phyloP scores from a whole-genome alignment of 1,284 basidiomycete species.

The Cryptococcus sp. region DNA sequence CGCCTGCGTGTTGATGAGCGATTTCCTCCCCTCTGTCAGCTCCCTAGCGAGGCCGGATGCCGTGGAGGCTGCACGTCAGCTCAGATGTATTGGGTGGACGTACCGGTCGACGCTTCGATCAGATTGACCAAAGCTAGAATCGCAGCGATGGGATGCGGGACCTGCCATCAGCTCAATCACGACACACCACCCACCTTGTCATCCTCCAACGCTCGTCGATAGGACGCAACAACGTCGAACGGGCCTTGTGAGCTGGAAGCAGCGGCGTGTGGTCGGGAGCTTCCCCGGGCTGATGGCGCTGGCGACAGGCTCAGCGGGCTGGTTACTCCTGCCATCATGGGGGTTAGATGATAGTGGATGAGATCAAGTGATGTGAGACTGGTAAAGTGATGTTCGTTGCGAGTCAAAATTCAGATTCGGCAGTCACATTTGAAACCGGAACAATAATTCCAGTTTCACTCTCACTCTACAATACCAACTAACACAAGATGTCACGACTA shows the following conservation, averaged over 20 bases:
- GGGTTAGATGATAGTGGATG: background rate
- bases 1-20: conserved; percentile 45
- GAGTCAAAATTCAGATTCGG: background rate
- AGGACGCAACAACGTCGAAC: conserved; percentile 50
- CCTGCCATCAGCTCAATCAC: conserved; percentile 12
- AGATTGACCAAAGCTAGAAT: conserved; percentile 52
- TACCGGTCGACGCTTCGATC: conserved; percentile 52
- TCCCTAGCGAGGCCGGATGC: conserved; percentile 49
- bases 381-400: conserved; percentile 6
- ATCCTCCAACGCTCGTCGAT: conserved; percentile 44
- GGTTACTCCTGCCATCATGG: conserved; percentile 11
- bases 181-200: conserved; percentile 39
- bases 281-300: conserved; percentile 9
- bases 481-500: background rate
- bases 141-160: conserved; percentile 54
- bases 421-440: background rate
- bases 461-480: background rate
- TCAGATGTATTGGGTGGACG: conserved; percentile 4
- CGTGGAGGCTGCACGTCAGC: conserved; percentile 39
- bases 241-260: conserved; percentile 9
- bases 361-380: background rate
- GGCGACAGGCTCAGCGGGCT: conserved; percentile 21
- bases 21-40: conserved; percentile 39
- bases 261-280: conserved; percentile 2
- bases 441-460: background rate